Conservation (phyloP, 106 monocot genomes). For the Acorus calamus region DNA sequence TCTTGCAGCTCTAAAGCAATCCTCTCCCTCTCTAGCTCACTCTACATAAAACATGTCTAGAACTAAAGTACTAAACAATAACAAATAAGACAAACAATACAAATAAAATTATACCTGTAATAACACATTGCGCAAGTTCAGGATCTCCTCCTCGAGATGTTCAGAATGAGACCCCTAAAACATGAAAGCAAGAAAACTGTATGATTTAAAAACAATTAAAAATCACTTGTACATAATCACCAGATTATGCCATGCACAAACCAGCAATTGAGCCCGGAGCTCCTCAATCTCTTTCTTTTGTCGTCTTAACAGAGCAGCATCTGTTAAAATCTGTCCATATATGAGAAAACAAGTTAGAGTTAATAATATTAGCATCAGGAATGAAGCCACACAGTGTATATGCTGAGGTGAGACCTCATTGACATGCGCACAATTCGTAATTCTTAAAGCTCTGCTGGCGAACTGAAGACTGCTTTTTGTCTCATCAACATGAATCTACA, state of each 20-base stretch:
- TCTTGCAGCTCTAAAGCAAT: conserved; percentile 90
- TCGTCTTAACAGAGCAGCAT: conserved; percentile 85
- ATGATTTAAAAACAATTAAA: not conserved
- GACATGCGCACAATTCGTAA: conserved; percentile 77
- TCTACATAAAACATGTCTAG: conserved; percentile 29
- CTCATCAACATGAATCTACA: conserved; percentile 83
- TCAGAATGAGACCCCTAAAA: conserved; percentile 84
- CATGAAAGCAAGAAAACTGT: conserved; percentile 5
- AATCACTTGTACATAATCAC: not conserved
- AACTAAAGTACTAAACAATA: not conserved
- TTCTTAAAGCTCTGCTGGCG: conserved; percentile 81
- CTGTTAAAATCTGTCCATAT: conserved; percentile 70
- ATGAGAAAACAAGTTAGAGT: not conserved
- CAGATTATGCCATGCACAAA: conserved; percentile 4
- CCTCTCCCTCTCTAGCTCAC: conserved; percentile 95
- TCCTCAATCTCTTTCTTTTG: conserved; percentile 94
- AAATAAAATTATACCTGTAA: conserved; percentile 41
- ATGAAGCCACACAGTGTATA: not conserved
- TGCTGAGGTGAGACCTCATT: conserved; percentile 58
- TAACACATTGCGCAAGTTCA: conserved; percentile 79
- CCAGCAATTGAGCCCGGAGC: conserved; percentile 76
- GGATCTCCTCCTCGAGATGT: conserved; percentile 81
- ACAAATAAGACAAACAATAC: not conserved
- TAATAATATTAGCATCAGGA: not conserved
- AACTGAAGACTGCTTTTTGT: conserved; percentile 95